Evolutionary conservation across 352 stramenopile genomes (phyloP), one percentile per base, ranked within the genome.

Genomic region (Bremia lactucae): DNA sequence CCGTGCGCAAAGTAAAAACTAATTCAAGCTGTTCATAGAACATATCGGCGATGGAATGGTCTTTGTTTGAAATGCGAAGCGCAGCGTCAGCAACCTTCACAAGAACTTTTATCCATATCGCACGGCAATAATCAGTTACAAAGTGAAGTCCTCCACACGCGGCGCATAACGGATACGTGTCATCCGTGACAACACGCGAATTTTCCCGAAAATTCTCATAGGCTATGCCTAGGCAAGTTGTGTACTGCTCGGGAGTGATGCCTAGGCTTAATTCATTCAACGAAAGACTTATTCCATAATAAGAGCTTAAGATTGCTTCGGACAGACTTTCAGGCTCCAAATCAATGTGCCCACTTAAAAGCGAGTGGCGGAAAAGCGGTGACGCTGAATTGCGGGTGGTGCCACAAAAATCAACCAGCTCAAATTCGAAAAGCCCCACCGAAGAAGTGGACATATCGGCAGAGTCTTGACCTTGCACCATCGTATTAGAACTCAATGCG

Each of bases 171-270:
- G 78, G 72, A 52, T 80, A 94, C 0, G 73, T 85, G 23, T 94
- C 75, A 69, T 91, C 81, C 23, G 78, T 58, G 1, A 94, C 73
- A 36, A 82, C 63, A 15, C 58, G 71, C 2, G 74, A 83, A 6
- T 78, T 55, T 54, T 94, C 81, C 28, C 80, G 75, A 56, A 94
- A 89, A 33, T 94, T 94, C 36, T 94, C 81, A 38, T 82, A 90
- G 19, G 91, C 87, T 38, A 84, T 70, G n/a, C 74, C 78, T 22
- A 91, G 49, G 6, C 91, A 53, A 5, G 65, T 80, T 11, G 42
- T 59, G 45, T 91, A 94, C 46, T 91, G 76, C 20, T 83, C 63
- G 13, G 59, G 49, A 0, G 47, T 67, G 10, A 71, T 59, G 16
- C 69, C 69, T 16, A 94, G 55, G 39, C 72, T 91, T 19, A 90